Evolutionary conservation across 768 basidiomycete species (phyloP).

Genomic region (Podaxis sp.): DNA sequence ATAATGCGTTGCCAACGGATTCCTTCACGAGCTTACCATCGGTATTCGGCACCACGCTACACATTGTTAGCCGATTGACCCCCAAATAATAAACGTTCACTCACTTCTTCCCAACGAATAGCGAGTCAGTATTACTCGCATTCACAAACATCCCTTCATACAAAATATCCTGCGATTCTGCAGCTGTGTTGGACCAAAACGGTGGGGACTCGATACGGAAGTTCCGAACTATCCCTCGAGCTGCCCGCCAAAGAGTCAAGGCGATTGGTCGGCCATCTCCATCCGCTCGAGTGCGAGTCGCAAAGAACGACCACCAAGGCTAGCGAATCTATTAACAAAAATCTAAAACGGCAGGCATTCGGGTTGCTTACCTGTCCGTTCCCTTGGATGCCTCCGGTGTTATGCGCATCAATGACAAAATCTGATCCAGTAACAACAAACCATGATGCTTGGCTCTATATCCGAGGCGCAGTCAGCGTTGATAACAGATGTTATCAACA

Average conservation of each 20-base stretch:
- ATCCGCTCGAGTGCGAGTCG: conserved; percentile 44
- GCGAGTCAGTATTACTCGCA: conserved; percentile 54
- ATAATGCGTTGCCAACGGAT: no score
- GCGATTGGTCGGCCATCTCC: conserved; percentile 62
- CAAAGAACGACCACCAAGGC: conserved; percentile 62
- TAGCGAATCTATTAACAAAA: conserved; percentile 18
- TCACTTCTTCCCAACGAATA: conserved; percentile 50
- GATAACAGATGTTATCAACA: neutral
- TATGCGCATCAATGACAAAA: conserved; percentile 56
- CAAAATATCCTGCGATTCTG: conserved; percentile 45
- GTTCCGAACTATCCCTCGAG: conserved; percentile 40
- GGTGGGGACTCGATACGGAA: conserved; percentile 56
- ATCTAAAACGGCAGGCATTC: neutral
- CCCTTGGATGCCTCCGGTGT: conserved; percentile 56
- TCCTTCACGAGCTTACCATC: conserved; percentile 40
- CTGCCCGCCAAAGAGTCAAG: conserved; percentile 47
- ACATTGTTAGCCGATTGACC: neutral
- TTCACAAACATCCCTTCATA: conserved; percentile 62
- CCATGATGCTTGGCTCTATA: conserved; percentile 62
- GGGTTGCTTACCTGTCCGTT: conserved; percentile 47
- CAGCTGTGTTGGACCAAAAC: conserved; percentile 61
- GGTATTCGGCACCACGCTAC: conserved; percentile 57
- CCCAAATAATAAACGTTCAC: neutral
- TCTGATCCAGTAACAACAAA: conserved; percentile 59
- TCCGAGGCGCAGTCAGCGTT: neutral